These are phyloP conservation scores for Pharnaceum exiguum DNA, from an alignment of 148 eudicot species.

Conservation along the genomic window DNA sequence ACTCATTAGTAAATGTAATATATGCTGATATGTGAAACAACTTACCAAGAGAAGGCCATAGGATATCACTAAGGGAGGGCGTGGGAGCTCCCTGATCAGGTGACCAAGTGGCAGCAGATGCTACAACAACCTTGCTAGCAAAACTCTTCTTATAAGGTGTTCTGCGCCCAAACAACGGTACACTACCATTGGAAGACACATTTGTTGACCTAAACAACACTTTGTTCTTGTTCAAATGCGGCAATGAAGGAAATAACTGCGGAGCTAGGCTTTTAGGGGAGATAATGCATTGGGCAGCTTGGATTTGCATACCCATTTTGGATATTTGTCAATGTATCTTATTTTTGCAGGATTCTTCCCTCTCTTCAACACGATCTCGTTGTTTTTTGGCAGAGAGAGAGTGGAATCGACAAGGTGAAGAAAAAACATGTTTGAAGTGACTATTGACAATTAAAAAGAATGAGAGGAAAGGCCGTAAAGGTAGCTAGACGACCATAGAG, in stretches of 20 bases:
- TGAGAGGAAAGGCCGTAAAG: not conserved
- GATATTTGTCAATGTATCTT: not conserved
- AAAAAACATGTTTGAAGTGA: not conserved
- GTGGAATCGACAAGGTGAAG: not conserved
- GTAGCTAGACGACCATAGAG: no score
- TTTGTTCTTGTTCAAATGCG: not conserved
- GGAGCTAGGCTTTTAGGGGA: constrained; percentile 5
- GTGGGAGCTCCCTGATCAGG: constrained; percentile 66
- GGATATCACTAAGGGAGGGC: constrained; percentile 63
- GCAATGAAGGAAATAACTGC: not conserved
- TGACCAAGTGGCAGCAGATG: constrained; percentile 41
- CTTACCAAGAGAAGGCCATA: constrained; percentile 91
- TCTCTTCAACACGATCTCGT: not conserved
- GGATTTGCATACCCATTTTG: constrained; percentile 12
- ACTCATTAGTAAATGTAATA: not conserved
- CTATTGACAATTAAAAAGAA: not conserved
- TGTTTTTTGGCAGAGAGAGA: not conserved
- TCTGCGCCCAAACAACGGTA: constrained; percentile 6
- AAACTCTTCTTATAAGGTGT: not conserved
- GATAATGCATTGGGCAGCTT: not conserved
- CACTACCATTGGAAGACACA: no score
- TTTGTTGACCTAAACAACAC: not conserved
- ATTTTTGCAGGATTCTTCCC: not conserved
- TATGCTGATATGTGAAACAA: no score
- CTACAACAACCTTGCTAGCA: constrained; percentile 7